A percentile compares a stretch with the other conserved stretches of the same genome.
Evolutionary conservation across 805 yeast species (phyloP).

Genomic region (Kodamaea fukazawae): DNA sequence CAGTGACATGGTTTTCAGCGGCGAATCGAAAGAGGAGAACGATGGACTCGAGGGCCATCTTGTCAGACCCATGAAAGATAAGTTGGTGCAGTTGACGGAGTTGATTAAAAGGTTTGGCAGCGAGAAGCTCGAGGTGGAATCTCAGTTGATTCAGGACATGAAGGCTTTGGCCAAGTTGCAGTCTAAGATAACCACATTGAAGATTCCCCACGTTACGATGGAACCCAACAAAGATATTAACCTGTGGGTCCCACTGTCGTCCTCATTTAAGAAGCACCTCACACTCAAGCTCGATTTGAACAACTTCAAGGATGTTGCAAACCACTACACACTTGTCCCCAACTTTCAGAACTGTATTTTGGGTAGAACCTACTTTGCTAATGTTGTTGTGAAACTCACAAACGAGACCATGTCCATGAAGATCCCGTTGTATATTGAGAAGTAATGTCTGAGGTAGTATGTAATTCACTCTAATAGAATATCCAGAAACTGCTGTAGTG

Average conservation of each 20-base stretch:
- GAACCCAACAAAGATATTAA: conserved; percentile 3
- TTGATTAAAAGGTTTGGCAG: conserved; percentile 17
- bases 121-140: conserved; percentile 17
- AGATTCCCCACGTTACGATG: conserved; percentile 14
- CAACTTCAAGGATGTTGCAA: conserved; percentile 8
- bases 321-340: conserved; percentile 23
- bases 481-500: no score
- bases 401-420: conserved; percentile 20
- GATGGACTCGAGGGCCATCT: conserved; percentile 22
- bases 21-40: conserved; percentile 11
- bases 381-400: conserved; percentile 17
- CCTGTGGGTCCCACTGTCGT: conserved; percentile 3
- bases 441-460: no score
- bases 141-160: conserved; percentile 25
- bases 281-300: conserved; percentile 12
- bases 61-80: conserved; percentile 19
- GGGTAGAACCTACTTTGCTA: conserved; percentile 25
- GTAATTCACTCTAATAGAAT: no score
- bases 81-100: conserved; percentile 17
- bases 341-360: conserved; percentile 28
- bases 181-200: conserved; percentile 19
- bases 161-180: conserved; percentile 24
- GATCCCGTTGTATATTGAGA: conserved; percentile 19
- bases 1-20: conserved; percentile 31
- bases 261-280: conserved; percentile 4